Conservation (phyloP, 176 grass and related monocot genomes). For the Triticum monococcum region DNA sequence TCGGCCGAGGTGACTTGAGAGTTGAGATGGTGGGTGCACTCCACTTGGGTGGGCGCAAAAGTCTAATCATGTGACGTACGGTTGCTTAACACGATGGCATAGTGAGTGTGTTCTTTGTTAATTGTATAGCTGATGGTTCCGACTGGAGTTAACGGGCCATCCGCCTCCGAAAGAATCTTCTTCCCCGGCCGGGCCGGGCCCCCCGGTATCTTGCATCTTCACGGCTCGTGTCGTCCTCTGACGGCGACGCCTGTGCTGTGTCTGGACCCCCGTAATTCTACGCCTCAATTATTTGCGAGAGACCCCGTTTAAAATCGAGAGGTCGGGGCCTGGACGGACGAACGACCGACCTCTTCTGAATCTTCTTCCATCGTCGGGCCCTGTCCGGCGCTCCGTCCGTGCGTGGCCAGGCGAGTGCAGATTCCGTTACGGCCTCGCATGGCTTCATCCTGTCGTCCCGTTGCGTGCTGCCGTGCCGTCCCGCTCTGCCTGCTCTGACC, state of each 20-base stretch:
- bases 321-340: not conserved
- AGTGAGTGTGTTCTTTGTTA: not conserved
- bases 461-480: not conserved
- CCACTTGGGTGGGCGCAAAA: not conserved
- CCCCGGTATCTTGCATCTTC: constrained; percentile 55
- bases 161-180: constrained; percentile 39
- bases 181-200: not conserved
- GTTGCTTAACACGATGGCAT: constrained; percentile 35
- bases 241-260: constrained; percentile 18
- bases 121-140: not conserved
- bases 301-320: not conserved
- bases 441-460: constrained; percentile 12
- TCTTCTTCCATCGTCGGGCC: constrained; percentile 26
- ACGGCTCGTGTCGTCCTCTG: not conserved
- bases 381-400: not conserved
- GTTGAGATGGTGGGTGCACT: constrained; percentile 26
- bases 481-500: not conserved
- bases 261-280: not conserved
- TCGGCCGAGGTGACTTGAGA: not conserved
- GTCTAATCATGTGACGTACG: constrained; percentile 19
- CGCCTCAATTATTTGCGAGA: not conserved
- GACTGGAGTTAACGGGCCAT: constrained; percentile 27
- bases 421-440: not conserved
- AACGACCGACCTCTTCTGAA: not conserved
- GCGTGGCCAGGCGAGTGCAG: not conserved